Percentiles rank a stretch among this genome's conserved stretches.
phyloP scores from a whole-genome alignment of 208 protist genomes.

The Crithidia bombi region DNA sequence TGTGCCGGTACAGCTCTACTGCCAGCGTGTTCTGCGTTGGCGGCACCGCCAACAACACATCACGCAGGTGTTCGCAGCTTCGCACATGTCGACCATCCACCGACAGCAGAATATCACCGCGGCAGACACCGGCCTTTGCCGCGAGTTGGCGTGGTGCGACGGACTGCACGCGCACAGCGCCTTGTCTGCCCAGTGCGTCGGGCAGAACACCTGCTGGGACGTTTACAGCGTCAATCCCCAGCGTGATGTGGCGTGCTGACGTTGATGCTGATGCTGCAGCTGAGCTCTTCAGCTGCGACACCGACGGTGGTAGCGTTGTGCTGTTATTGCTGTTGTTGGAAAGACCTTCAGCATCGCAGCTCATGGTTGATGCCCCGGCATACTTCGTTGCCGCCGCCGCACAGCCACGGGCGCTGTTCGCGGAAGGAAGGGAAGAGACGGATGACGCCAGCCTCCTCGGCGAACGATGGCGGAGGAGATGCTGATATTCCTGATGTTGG shows the following conservation, averaged over 20 bases:
- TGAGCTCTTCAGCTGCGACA: neutral
- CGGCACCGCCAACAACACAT: constrained; percentile 32
- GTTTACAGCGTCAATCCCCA: constrained; percentile 61
- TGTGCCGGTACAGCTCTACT: constrained; percentile 56
- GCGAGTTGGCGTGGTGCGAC: constrained; percentile 38
- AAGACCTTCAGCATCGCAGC: too few relatives aligned
- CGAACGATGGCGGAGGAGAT: neutral
- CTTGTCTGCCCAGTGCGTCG: constrained; percentile 26
- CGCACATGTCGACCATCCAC: constrained; percentile 22
- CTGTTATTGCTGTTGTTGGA: neutral
- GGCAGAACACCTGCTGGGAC: constrained; percentile 49
- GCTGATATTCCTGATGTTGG: neutral
- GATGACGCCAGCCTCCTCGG: neutral
- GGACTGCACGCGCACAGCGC: constrained; percentile 57
- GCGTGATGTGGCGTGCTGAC: constrained; percentile 11
- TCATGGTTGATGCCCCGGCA: too few relatives aligned
- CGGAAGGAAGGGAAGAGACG: neutral
- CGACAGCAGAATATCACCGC: constrained; percentile 54
- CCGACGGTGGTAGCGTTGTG: neutral
- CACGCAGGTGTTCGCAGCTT: constrained; percentile 47
- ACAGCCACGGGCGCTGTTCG: neutral
- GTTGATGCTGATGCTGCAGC: neutral
- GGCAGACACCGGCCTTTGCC: constrained; percentile 38
- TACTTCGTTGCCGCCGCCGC: too few relatives aligned
- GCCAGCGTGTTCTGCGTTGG: constrained; percentile 10